Percentiles rank a stretch among this genome's conserved stretches.
Evolutionary conservation across 257 asterid species (phyloP).

Genomic region (Eustoma russellianum): DNA sequence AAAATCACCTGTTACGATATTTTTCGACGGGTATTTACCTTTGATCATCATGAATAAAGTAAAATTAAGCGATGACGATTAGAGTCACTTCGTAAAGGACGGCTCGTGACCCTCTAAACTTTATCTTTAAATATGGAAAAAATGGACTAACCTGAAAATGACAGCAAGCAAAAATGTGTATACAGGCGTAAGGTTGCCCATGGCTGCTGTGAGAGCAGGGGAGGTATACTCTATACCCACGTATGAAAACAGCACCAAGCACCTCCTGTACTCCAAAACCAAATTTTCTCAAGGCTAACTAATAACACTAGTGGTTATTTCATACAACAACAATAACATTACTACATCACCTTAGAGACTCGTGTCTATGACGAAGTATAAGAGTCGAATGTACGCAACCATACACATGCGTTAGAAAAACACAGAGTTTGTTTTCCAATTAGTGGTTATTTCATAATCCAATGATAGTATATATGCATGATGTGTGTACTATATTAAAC

Average conservation of each 20-base stretch:
- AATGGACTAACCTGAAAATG: slow-evolving; percentile 10
- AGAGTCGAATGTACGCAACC: too few species aligned
- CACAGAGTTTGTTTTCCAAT: too few species aligned
- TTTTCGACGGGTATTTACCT: neutral
- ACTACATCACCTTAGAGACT: too few species aligned
- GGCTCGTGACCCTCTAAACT: too few species aligned
- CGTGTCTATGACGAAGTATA: too few species aligned
- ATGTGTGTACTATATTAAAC: too few species aligned
- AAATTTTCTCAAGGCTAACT: neutral
- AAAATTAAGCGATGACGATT: neutral
- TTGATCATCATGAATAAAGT: neutral
- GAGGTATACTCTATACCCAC: slow-evolving; percentile 12
- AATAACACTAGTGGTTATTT: too few species aligned
- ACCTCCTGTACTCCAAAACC: slow-evolving; percentile 7
- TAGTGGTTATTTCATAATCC: too few species aligned
- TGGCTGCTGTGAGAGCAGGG: slow-evolving; percentile 14
- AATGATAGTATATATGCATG: too few species aligned
- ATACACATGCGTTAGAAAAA: too few species aligned
- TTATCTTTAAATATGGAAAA: neutral
- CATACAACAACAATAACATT: too few species aligned
- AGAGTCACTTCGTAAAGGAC: neutral
- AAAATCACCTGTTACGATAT: too few species aligned
- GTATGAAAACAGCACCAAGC: slow-evolving; percentile 9
- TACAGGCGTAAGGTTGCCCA: slow-evolving; percentile 16
- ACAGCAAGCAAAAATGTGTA: slow-evolving; percentile 16